Conservation (phyloP, 805 yeast species). For the Candida alai region DNA sequence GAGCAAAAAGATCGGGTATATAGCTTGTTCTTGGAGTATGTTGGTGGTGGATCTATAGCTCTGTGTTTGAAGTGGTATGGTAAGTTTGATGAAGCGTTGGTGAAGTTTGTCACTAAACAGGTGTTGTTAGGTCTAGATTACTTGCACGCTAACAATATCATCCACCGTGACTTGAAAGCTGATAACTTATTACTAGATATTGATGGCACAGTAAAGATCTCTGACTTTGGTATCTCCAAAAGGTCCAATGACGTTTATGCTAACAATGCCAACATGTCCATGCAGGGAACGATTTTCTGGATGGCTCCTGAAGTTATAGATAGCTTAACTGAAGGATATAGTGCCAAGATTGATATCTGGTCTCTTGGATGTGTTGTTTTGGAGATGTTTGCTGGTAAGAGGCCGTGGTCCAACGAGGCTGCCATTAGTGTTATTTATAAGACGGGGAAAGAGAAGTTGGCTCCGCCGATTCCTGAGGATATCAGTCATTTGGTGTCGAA, state of each 20-base stretch:
- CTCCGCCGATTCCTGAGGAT: conserved; percentile 97
- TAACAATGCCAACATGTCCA: conserved; percentile 92
- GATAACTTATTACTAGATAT: conserved; percentile 84
- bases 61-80: conserved; percentile 81
- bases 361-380: conserved; percentile 94
- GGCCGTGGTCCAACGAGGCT: conserved; percentile 97
- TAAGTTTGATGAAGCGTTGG: conserved; percentile 72
- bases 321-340: conserved; percentile 80
- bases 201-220: conserved; percentile 92
- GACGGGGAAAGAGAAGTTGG: conserved; percentile 76
- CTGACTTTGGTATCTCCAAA: conserved; percentile 95
- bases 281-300: conserved; percentile 99
- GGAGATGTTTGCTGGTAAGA: conserved; percentile 95
- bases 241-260: conserved; percentile 61
- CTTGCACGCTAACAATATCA: conserved; percentile 78
- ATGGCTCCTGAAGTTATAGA: conserved; percentile 99
- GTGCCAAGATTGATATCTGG: conserved; percentile 98
- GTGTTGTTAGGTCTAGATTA: conserved; percentile 84
- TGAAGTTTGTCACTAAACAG: conserved; percentile 71
- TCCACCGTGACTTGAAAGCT: conserved; percentile 93
- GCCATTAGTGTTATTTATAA: conserved; percentile 93
- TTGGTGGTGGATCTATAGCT: conserved; percentile 96
- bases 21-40: conserved; percentile 89
- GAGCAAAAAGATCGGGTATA: conserved; percentile 72
- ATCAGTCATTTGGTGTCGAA: conserved; percentile 59